Evolutionary conservation across 2,329 filamentous ascomycete genomes (phyloP).

Genomic region (Penicillium sp.): DNA sequence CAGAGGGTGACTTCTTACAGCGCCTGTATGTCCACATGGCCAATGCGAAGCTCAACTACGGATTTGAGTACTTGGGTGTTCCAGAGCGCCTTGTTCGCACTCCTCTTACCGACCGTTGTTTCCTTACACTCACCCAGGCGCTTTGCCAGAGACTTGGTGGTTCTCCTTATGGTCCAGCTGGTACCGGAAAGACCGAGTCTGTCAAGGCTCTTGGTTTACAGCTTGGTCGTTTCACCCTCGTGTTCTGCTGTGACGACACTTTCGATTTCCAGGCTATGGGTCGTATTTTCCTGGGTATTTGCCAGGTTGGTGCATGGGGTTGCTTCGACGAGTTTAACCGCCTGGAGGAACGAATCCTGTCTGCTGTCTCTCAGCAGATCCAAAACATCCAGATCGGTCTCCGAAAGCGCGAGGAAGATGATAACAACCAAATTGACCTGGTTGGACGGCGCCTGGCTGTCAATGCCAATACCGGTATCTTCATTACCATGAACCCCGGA

Average conservation of each 20-base stretch:
- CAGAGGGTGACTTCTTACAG: constrained; percentile 78
- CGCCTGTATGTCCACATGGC: constrained; percentile 94
- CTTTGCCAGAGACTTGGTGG: constrained; percentile 93
- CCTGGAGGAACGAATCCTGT: constrained; percentile 95
- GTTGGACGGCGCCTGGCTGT: constrained; percentile 89
- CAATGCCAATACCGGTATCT: constrained; percentile 93
- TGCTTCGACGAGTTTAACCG: constrained; percentile 99
- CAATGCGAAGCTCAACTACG: constrained; percentile 92
- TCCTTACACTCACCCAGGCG: constrained; percentile 95
- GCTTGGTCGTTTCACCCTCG: constrained; percentile 93
- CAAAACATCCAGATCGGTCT: constrained; percentile 98
- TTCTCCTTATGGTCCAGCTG: constrained; percentile 94
- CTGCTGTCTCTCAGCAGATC: constrained; percentile 97
- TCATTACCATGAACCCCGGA: constrained; percentile 99
- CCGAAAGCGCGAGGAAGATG: constrained; percentile 79
- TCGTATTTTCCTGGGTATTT: constrained; percentile 98
- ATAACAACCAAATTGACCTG: constrained; percentile 88
- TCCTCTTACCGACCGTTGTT: constrained; percentile 95
- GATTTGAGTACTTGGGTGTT: constrained; percentile 97
- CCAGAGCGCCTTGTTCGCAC: constrained; percentile 95
- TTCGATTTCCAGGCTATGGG: constrained; percentile 99
- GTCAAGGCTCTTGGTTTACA: constrained; percentile 97
- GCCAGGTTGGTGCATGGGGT: constrained; percentile 98
- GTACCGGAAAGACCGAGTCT: constrained; percentile 98
- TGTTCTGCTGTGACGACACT: constrained; percentile 99